Base-by-base conservation (phyloP, 352 stramenopile genomes). In the Nothophytophthora sp. region DNA sequence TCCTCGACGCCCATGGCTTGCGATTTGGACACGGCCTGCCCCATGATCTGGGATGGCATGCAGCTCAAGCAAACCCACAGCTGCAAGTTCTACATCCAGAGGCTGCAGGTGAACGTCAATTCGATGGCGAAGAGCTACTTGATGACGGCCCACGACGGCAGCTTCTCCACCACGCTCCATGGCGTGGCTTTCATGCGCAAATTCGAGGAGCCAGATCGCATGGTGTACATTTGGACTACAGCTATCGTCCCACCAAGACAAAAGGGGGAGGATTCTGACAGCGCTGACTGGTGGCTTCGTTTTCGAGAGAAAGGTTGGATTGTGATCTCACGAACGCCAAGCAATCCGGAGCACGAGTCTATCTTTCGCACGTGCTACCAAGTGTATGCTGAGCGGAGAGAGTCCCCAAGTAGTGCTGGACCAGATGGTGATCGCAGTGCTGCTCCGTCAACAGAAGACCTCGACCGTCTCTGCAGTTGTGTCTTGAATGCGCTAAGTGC, bases 101-200 rank as follows among this genome's bases (percentile, higher is more conserved):
- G 47, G 8, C n/a, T 53, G 27, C 55, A 63, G 22, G 38, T 58
- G 28, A 47, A 63, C 24, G 39, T 48, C 12, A 58, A 13, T 23
- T 46, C 47, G 1, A 63, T 63, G 33, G 48, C 47, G n/a, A 63
- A 63, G 33, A 63, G 55, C 41, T 58, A 48, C 18, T 57, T 53
- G n/a, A 32, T 63, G 38, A 49, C 38, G 22, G 13, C 58, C 4
- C 30, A 18, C 27, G 55, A 35, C 15, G 39, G 30, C 0, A 2
- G 16, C 41, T 37, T 34, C 5, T 18, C 39, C 4, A 47, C 25
- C 13, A 58, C 47, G n/a, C 25, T 63, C 19, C 55, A 63, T 9
- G 47, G 39, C 2, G 55, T 48, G 24, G 47, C 55, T 13, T 34
- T 58, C 16, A 34, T 56, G 18, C 47, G 47, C 5, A 58, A 58